Conservation (phyloP, 148 eudicot species). For the Spergularia marina region DNA sequence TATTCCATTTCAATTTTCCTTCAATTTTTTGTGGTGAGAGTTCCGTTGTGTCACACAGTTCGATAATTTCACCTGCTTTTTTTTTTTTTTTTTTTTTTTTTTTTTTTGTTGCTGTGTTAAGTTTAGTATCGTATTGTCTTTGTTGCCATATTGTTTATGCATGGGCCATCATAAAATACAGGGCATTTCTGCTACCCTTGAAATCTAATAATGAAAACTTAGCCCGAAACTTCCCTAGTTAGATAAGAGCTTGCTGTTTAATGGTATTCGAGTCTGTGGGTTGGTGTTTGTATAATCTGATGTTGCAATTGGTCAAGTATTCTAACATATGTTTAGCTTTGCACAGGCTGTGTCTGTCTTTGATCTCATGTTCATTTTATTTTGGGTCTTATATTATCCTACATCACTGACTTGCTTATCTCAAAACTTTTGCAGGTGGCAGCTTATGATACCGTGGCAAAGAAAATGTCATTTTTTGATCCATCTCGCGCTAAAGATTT, state of each 20-base stretch:
- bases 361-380: neutral
- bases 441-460: conserved; percentile 68
- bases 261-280: neutral
- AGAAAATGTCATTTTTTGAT: conserved; percentile 76
- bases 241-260: neutral
- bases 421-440: conserved; percentile 51
- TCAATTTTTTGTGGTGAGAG: neutral
- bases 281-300: too few species aligned
- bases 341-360: neutral
- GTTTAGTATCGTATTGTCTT: neutral
- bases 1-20: neutral
- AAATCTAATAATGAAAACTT: neutral
- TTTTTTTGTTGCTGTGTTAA: neutral
- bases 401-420: neutral
- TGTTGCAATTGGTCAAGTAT: too few species aligned
- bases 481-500: conserved; percentile 84
- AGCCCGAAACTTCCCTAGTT: too few species aligned
- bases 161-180: neutral
- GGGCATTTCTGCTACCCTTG: neutral
- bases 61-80: neutral
- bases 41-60: neutral
- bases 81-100: too few species aligned
- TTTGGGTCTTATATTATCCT: neutral
- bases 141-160: neutral
- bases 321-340: too few species aligned